Evolutionary conservation across 2,329 filamentous ascomycete species (phyloP).

Genomic region (Phialophora macrospora): DNA sequence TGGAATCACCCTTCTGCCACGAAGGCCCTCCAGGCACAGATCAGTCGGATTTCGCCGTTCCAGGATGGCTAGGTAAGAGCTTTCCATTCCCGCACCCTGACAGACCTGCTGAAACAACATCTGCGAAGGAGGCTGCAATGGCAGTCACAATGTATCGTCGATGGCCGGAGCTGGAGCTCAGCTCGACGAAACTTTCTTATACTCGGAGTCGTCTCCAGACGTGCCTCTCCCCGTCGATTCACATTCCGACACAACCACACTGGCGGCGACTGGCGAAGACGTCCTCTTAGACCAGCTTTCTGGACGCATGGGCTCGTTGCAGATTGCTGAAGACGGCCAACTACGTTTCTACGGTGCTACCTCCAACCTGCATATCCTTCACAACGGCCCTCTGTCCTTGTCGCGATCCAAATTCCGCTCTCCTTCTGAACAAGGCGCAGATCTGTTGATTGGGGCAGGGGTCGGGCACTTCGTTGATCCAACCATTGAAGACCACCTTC

Average conservation of each 20-base stretch:
- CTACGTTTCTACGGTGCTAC: constrained; percentile 37
- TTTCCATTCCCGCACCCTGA: background rate
- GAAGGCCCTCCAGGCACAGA: background rate
- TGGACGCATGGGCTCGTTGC: constrained; percentile 34
- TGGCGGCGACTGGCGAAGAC: constrained; percentile 5
- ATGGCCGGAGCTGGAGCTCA: background rate
- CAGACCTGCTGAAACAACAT: constrained; percentile 5
- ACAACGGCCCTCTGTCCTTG: constrained; percentile 32
- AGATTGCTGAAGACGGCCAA: constrained; percentile 37
- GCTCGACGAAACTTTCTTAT: constrained; percentile 13
- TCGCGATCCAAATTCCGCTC: constrained; percentile 32
- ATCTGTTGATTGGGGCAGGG: constrained; percentile 26
- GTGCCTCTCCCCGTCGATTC: background rate
- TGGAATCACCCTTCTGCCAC: constrained; percentile 1
- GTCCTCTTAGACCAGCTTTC: constrained; percentile 28
- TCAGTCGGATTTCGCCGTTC: constrained; percentile 3
- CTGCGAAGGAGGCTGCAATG: background rate
- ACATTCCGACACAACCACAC: constrained; percentile 8
- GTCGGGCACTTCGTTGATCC: constrained; percentile 32
- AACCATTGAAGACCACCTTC: constrained; percentile 36
- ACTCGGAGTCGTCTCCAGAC: constrained; percentile 19
- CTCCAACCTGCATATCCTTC: constrained; percentile 36
- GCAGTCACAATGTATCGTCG: background rate
- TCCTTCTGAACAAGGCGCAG: constrained; percentile 19
- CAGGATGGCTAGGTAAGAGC: constrained; percentile 12